Evolutionary conservation across 2,329 filamentous ascomycete species (phyloP).

Genomic region (Tolypocladium sp.): DNA sequence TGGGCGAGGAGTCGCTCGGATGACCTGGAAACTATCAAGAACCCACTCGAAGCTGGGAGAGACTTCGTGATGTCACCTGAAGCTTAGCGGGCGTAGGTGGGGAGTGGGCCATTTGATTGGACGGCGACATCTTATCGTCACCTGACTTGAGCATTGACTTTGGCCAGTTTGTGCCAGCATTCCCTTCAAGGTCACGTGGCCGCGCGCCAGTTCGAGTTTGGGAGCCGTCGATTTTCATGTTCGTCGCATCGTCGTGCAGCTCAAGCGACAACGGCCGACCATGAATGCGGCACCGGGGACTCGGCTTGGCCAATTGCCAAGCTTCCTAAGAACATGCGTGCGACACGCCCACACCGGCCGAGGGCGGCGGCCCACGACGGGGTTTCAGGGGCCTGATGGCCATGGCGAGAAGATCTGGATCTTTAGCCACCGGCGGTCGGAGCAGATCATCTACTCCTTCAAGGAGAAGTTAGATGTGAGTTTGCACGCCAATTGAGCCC

Average conservation of each 20-base stretch:
- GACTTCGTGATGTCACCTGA: constrained; percentile 24
- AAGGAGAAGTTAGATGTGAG: constrained; percentile 35
- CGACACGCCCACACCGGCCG: constrained; percentile 25
- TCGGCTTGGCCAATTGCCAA: constrained; percentile 32
- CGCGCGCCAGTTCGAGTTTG: constrained; percentile 1
- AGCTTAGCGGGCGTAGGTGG: constrained; percentile 8
- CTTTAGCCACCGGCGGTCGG: constrained; percentile 38
- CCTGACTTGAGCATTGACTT: constrained; percentile 8
- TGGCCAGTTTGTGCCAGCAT: neutral
- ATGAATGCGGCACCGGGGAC: constrained; percentile 27
- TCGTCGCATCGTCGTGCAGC: neutral
- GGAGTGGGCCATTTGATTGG: constrained; percentile 12
- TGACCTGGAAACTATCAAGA: constrained; percentile 15
- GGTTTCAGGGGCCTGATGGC: constrained; percentile 21
- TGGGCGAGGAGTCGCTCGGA: constrained; percentile 6
- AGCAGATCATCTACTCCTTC: constrained; percentile 45
- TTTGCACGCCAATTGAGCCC: neutral
- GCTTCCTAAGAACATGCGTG: constrained; percentile 29
- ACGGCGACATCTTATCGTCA: constrained; percentile 15
- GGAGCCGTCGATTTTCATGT: constrained; percentile 8
- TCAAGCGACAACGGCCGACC: constrained; percentile 15
- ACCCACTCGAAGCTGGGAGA: constrained; percentile 21
- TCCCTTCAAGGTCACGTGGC: constrained; percentile 13
- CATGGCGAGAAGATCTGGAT: constrained; percentile 52
- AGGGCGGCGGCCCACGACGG: constrained; percentile 11